Evolutionary conservation across 164 flowering plant species (phyloP).

Genomic region (Tinospora cordifolia): DNA sequence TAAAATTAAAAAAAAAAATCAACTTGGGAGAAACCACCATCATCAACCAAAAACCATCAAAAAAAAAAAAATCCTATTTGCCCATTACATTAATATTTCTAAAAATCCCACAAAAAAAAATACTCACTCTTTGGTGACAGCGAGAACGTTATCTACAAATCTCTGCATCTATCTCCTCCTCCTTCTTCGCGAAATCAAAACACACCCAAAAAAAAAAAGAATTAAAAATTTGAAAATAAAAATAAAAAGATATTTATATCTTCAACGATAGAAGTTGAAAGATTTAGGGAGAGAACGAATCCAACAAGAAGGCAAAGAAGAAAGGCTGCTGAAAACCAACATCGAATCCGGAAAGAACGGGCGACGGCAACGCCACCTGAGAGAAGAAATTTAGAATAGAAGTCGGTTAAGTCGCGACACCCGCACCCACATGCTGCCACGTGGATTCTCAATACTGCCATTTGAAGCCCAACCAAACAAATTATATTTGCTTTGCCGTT

Average conservation of each 20-base stretch:
- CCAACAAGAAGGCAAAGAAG: not conserved
- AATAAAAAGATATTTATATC: not conserved
- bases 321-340: not conserved
- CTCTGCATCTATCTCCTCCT: constrained; percentile 39
- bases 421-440: not conserved
- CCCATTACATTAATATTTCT: no score
- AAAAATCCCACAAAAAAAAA: no score
- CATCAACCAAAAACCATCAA: not conserved
- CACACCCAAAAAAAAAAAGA: not conserved
- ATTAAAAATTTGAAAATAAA: no score
- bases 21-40: not conserved
- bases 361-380: not conserved
- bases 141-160: constrained; percentile 68
- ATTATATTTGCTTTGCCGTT: not conserved
- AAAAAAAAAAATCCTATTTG: no score
- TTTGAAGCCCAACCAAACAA: not conserved
- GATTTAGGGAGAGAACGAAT: not conserved
- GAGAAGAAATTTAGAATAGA: not conserved
- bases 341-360: not conserved
- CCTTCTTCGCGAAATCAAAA: not conserved
- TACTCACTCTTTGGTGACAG: constrained; percentile 81
- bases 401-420: not conserved
- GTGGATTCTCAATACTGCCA: not conserved
- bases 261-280: not conserved
- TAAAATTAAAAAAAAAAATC: not conserved